Percentiles rank a stretch among this genome's conserved stretches.
Conservation (phyloP, 2,329 filamentous ascomycete species). For the Tolypocladium pustulatum region DNA sequence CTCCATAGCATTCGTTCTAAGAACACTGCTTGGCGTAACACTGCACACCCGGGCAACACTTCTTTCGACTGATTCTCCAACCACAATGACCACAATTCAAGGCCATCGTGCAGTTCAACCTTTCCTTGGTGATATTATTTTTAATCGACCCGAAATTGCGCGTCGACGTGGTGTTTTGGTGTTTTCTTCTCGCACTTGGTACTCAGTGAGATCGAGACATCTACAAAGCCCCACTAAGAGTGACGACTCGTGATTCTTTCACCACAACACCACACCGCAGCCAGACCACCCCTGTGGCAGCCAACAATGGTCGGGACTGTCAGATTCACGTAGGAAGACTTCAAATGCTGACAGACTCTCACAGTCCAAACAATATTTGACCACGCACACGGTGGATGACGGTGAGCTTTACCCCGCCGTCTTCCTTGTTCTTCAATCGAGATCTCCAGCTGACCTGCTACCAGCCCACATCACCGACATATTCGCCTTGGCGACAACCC, state of each 20-base stretch:
- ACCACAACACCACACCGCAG: background rate
- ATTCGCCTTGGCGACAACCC: slow-evolving; percentile 70
- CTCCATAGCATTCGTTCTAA: no score
- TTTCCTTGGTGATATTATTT: no score
- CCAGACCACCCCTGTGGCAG: background rate
- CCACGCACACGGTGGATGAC: slow-evolving; percentile 80
- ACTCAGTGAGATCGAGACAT: background rate
- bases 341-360: background rate
- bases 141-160: background rate
- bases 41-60: background rate
- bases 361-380: slow-evolving; percentile 97
- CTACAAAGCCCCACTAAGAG: background rate
- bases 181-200: no score
- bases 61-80: background rate
- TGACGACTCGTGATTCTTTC: background rate
- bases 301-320: background rate
- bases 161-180: background rate
- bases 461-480: slow-evolving; percentile 76
- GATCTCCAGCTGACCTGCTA: background rate
- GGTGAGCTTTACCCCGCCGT: slow-evolving; percentile 40
- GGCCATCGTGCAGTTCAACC: background rate
- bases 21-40: background rate
- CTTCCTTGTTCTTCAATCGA: background rate
- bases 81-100: background rate
- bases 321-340: background rate